Percentiles rank a stretch among this genome's conserved stretches.
Evolutionary conservation across 2,329 filamentous ascomycete genomes (phyloP).

Genomic region (Aspergillus intermedius): DNA sequence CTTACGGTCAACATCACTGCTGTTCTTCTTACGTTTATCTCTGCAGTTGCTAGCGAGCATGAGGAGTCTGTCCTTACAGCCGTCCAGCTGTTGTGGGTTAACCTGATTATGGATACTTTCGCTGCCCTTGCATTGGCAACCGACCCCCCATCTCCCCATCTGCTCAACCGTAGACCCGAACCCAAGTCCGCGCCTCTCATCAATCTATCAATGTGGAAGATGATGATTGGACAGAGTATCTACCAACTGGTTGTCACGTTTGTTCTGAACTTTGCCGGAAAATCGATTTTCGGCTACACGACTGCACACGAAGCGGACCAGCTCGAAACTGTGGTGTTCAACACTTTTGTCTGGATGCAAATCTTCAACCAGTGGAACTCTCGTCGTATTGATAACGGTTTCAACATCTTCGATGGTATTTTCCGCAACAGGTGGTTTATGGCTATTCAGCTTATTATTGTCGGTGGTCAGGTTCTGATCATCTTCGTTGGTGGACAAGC

Average conservation of each 20-base stretch:
- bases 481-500: conserved; percentile 63
- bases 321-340: conserved; percentile 37
- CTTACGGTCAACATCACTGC: conserved; percentile 60
- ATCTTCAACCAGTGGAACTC: conserved; percentile 47
- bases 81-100: conserved; percentile 63
- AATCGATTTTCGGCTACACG: conserved; percentile 25
- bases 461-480: conserved; percentile 65
- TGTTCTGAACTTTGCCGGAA: conserved; percentile 42
- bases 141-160: conserved; percentile 53
- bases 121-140: conserved; percentile 60
- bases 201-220: conserved; percentile 42
- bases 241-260: conserved; percentile 39
- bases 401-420: conserved; percentile 42
- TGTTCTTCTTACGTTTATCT: conserved; percentile 59
- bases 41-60: conserved; percentile 51
- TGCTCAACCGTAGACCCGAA: conserved; percentile 50
- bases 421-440: conserved; percentile 45
- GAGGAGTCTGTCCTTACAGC: conserved; percentile 58
- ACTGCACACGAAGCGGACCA: conserved; percentile 14
- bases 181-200: conserved; percentile 42
- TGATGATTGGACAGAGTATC: conserved; percentile 40
- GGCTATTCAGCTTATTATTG: conserved; percentile 58
- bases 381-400: conserved; percentile 38
- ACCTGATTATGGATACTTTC: conserved; percentile 65
- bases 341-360: conserved; percentile 44